Evolutionary conservation across 495 filamentous ascomycete genomes (phyloP).

Genomic region (Apodospora peruviana): DNA sequence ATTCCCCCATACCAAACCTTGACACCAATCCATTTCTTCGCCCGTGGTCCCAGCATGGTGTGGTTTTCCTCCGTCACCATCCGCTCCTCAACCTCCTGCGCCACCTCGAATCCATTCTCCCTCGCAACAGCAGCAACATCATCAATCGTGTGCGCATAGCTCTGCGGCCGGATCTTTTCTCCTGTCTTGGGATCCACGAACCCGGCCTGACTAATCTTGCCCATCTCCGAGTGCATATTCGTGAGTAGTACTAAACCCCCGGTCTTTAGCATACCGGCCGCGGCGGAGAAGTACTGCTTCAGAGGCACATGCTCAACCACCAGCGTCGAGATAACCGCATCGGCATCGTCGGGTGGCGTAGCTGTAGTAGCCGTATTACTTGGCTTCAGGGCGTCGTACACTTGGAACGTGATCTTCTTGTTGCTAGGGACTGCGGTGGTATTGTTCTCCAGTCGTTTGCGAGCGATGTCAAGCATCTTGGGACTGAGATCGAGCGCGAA

Average conservation of each 20-base stretch:
- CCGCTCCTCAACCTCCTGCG: constrained; percentile 34
- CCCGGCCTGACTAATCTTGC: constrained; percentile 56
- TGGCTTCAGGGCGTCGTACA: constrained; percentile 2
- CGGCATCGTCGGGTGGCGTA: constrained; percentile 16
- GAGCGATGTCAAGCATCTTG: constrained; percentile 53
- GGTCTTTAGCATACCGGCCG: constrained; percentile 39
- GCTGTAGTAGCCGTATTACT: not conserved
- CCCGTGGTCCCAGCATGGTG: constrained; percentile 49
- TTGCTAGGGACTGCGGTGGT: not conserved
- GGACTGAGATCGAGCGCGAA: constrained; percentile 33
- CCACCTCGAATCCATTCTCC: constrained; percentile 47
- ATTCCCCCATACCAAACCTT: constrained; percentile 62
- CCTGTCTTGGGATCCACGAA: constrained; percentile 55
- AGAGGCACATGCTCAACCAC: constrained; percentile 66
- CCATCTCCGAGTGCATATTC: constrained; percentile 74
- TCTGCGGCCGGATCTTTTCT: constrained; percentile 59
- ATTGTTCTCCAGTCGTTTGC: constrained; percentile 24
- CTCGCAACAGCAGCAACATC: constrained; percentile 53
- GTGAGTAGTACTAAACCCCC: constrained; percentile 57
- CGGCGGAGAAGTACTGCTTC: constrained; percentile 47
- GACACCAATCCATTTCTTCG: constrained; percentile 63
- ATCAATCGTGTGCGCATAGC: constrained; percentile 51
- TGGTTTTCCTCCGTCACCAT: constrained; percentile 46
- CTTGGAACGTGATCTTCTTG: constrained; percentile 1
- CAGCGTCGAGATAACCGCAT: constrained; percentile 57